A percentile compares a stretch with the other conserved stretches of the same genome.
phyloP scores from a whole-genome alignment of 768 basidiomycete genomes.

The Agaricus bisporus region DNA sequence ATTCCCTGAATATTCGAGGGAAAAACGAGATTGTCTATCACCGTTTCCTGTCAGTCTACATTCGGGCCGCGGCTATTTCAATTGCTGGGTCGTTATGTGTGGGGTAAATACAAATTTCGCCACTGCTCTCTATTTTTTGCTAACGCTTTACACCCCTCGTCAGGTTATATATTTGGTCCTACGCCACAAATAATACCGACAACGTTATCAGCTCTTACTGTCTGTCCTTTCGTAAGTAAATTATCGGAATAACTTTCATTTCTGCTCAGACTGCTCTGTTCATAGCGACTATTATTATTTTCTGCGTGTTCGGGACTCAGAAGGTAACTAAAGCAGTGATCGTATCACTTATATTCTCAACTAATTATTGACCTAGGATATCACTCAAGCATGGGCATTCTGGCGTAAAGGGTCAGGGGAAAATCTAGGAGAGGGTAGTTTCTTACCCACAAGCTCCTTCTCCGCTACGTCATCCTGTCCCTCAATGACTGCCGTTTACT shows the following conservation, averaged over 20 bases:
- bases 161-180: conserved; percentile 1
- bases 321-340: not conserved
- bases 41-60: not conserved
- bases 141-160: not conserved
- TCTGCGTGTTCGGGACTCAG: conserved; percentile 1
- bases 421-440: not conserved
- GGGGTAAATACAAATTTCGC: not conserved
- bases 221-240: conserved; percentile 1
- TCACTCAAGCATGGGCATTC: conserved; percentile 2
- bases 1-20: not conserved
- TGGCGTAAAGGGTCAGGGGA: not conserved
- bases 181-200: not conserved
- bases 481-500: no score
- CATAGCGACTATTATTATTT: conserved; percentile 1
- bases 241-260: not conserved
- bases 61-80: not conserved
- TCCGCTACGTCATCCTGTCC: no score
- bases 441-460: not conserved
- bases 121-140: not conserved
- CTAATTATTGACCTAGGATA: conserved; percentile 1
- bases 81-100: not conserved
- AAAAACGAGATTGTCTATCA: not conserved
- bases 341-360: not conserved
- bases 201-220: not conserved
- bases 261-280: not conserved